Conservation (phyloP, 495 filamentous ascomycete species). For the Xylaria intraflava region DNA sequence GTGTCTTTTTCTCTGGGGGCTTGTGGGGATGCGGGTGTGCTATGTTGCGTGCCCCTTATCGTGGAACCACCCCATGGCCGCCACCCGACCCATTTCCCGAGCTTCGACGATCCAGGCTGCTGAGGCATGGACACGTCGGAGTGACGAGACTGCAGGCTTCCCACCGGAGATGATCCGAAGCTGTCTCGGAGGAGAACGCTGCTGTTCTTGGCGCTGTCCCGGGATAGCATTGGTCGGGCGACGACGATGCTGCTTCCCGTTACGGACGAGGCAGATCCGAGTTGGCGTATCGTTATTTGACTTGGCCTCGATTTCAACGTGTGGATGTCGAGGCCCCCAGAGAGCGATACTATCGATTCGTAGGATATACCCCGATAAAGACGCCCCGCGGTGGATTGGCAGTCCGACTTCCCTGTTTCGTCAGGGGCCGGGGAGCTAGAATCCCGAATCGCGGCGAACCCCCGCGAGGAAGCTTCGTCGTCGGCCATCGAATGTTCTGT, state of each 20-base stretch:
- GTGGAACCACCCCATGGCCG: conserved; percentile 35
- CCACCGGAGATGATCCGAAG: conserved; percentile 26
- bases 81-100: conserved; percentile 40
- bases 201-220: conserved; percentile 28
- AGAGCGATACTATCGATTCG: conserved; percentile 49
- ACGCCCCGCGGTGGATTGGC: conserved; percentile 1
- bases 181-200: conserved; percentile 35
- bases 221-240: conserved; percentile 34
- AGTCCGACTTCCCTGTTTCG: conserved; percentile 11
- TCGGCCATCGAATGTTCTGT: conserved; percentile 17
- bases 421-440: conserved; percentile 4
- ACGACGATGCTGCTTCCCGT: conserved; percentile 36
- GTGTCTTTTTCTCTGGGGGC: conserved; percentile 9
- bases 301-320: conserved; percentile 47
- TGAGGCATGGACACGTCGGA: conserved; percentile 15
- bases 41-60: conserved; percentile 3
- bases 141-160: conserved; percentile 18
- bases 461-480: conserved; percentile 12
- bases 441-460: neutral
- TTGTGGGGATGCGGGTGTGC: neutral
- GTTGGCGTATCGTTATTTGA: conserved; percentile 41
- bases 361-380: conserved; percentile 42
- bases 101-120: conserved; percentile 17
- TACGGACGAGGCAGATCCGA: conserved; percentile 38
- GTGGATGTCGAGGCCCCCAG: conserved; percentile 50